phyloP scores from a whole-genome alignment of 768 basidiomycete genomes.

The Hemileccinum impolitum region DNA sequence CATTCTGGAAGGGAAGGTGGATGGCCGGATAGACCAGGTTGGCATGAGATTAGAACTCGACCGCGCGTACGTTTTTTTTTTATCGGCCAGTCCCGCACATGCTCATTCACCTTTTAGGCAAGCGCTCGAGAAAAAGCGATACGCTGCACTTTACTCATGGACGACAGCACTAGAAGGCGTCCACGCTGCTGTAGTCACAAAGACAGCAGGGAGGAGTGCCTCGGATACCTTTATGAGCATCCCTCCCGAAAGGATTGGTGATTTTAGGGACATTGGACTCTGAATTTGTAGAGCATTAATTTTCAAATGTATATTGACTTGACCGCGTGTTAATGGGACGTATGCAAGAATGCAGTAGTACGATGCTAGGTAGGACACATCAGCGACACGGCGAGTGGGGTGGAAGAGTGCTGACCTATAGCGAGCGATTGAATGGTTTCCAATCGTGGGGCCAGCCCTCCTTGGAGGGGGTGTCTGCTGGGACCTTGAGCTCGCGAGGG shows the following conservation, averaged over 20 bases:
- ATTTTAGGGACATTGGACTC: constrained; percentile 29
- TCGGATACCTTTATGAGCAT: constrained; percentile 34
- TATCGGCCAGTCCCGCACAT: background rate
- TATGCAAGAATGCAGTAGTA: background rate
- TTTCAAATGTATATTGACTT: background rate
- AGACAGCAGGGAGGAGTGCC: constrained; percentile 47
- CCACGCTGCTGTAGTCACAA: constrained; percentile 71
- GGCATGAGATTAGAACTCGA: constrained; percentile 90
- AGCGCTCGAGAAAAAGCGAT: constrained; percentile 84
- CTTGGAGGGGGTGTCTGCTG: constrained; percentile 79
- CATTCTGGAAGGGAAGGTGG: constrained; percentile 95
- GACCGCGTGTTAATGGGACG: constrained; percentile 1
- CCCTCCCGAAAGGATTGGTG: constrained; percentile 31
- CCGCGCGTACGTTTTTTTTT: constrained; percentile 52
- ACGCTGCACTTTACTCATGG: constrained; percentile 79
- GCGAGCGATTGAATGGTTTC: constrained; percentile 59
- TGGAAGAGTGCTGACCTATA: constrained; percentile 24
- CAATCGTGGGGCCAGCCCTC: constrained; percentile 88
- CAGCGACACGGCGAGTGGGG: background rate
- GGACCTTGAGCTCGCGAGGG: constrained; percentile 82
- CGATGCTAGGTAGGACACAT: constrained; percentile 1
- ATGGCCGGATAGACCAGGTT: constrained; percentile 96
- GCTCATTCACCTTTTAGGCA: constrained; percentile 49
- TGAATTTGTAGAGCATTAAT: constrained; percentile 13
- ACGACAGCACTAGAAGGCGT: constrained; percentile 75